Evolutionary conservation across 768 basidiomycete genomes (phyloP), one percentile per base, ranked within the genome.

Genomic region (Kwoniella pini): DNA sequence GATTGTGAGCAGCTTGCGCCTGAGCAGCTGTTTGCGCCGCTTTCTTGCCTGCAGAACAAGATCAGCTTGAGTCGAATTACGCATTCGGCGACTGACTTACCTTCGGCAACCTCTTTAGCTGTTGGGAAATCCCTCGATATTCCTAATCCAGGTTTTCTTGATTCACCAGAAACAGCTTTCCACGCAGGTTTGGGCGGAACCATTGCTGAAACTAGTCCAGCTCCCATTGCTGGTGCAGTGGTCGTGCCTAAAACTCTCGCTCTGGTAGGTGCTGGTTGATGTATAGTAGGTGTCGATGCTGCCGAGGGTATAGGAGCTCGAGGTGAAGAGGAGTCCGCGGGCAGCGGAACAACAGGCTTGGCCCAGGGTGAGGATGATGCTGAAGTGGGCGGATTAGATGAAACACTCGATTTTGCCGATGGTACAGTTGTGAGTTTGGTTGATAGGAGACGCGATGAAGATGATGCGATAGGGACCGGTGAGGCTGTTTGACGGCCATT

Each of bases 31-130:
- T 78, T 62, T 75, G 69, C 52, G 76, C 78, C 21, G 63, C 64
- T 40, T 60, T 67, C 45, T 75, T 69, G 26, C 68, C 68, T 67
- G 38, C 39, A 15, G 1, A 19, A 39, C 19, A 2, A 7, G 21
- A 22, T 71, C 36, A 68, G 56, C 40, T 27, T n/a, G 7, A 39
- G 19, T 28, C 4, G 15, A 26, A 51, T 39, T 45, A 19, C 46
- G 40, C 31, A 7, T n/a, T 17, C 2, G n/a, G 22, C 33, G 28
- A 40, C 30, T 38, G 21, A 81, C 84, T 69, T 67, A 88, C 90
- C 88, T 81, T 88, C 87, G 6, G 90, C 90, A 43, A 92, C 91
- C 81, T 99, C 96, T 36, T 91, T 91, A 45, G 95, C 93, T 4
- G 96, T 99, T 6, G 96, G 96, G 75, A 99, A 99, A 65, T 98